phyloP scores from a whole-genome alignment of 1,139 yeast species.

The Meyerozyma elateridarum region DNA sequence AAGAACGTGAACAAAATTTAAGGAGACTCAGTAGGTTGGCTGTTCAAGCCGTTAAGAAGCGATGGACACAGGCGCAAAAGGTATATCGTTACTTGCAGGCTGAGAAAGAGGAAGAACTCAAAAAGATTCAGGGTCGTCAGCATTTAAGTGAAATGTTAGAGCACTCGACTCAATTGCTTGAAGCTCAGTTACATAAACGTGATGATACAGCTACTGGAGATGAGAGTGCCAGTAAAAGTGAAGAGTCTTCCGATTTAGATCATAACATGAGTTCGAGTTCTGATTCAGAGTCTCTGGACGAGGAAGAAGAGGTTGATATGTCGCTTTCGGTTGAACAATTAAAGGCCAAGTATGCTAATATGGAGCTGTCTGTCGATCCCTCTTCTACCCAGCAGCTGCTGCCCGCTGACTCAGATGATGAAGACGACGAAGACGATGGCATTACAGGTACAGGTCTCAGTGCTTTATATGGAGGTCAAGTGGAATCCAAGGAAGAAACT shows the following conservation, averaged over 20 bases:
- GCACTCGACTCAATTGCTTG: slow-evolving; percentile 84
- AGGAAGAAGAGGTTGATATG: slow-evolving; percentile 40
- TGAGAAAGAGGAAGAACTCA: slow-evolving; percentile 62
- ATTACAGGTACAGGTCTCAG: slow-evolving; percentile 25
- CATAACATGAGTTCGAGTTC: slow-evolving; percentile 18
- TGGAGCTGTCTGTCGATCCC: slow-evolving; percentile 26
- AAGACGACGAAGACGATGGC: slow-evolving; percentile 17
- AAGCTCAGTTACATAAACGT: slow-evolving; percentile 62
- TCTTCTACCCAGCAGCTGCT: slow-evolving; percentile 8
- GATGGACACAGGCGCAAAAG: slow-evolving; percentile 89
- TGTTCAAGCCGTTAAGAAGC: slow-evolving; percentile 77
- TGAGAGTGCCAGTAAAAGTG: slow-evolving; percentile 13
- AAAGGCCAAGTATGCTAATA: slow-evolving; percentile 54
- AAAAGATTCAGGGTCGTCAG: slow-evolving; percentile 75
- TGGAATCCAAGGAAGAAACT: slow-evolving; percentile 4
- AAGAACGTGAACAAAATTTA: slow-evolving; percentile 66
- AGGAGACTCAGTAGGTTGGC: slow-evolving; percentile 71
- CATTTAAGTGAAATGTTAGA: slow-evolving; percentile 86
- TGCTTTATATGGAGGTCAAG: slow-evolving; percentile 22
- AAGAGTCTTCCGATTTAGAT: slow-evolving; percentile 14
- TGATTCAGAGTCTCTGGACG: slow-evolving; percentile 22
- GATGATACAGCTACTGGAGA: slow-evolving; percentile 20
- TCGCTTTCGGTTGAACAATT: slow-evolving; percentile 63
- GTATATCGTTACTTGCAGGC: slow-evolving; percentile 56
- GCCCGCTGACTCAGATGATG: slow-evolving; percentile 7